Evolutionary conservation across 176 grass and related monocot species (phyloP).

Genomic region (Aegilops bicornis): DNA sequence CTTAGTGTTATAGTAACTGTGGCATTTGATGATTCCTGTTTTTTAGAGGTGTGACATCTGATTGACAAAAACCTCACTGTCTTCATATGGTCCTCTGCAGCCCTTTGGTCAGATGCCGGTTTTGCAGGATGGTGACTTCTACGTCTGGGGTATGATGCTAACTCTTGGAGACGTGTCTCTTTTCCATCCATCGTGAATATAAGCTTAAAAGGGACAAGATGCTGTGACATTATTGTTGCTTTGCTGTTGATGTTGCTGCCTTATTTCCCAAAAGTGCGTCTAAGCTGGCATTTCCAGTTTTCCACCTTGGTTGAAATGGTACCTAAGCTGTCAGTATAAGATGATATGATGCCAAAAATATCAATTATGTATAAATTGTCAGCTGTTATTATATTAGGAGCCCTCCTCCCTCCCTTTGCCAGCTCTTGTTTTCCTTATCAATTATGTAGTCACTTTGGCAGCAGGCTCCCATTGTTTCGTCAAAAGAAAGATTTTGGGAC

Average conservation of each 20-base stretch:
- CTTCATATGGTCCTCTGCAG: constrained; percentile 31
- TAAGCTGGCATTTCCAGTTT: neutral
- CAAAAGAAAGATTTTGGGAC: neutral
- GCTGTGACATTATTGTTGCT: neutral
- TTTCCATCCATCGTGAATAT: neutral
- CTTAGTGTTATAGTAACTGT: neutral
- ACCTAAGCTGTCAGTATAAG: neutral
- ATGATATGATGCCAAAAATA: too few species aligned
- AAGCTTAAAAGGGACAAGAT: neutral
- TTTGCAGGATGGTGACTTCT: constrained; percentile 60
- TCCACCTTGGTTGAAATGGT: neutral
- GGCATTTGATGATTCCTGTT: neutral
- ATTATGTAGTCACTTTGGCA: neutral
- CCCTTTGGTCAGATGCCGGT: constrained; percentile 69
- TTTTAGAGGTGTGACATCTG: constrained; percentile 1
- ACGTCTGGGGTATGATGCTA: constrained; percentile 40
- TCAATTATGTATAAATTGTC: neutral
- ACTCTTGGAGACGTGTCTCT: neutral
- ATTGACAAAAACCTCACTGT: neutral
- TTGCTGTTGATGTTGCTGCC: neutral
- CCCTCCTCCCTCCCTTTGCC: too few species aligned
- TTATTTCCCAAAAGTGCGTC: neutral
- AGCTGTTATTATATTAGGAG: neutral
- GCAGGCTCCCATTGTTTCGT: neutral
- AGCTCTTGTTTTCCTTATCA: too few species aligned